Percentiles rank a stretch among this genome's conserved stretches.
phyloP scores from a whole-genome alignment of 192 early-diverging fungal species.

The Coemansia asiatica region DNA sequence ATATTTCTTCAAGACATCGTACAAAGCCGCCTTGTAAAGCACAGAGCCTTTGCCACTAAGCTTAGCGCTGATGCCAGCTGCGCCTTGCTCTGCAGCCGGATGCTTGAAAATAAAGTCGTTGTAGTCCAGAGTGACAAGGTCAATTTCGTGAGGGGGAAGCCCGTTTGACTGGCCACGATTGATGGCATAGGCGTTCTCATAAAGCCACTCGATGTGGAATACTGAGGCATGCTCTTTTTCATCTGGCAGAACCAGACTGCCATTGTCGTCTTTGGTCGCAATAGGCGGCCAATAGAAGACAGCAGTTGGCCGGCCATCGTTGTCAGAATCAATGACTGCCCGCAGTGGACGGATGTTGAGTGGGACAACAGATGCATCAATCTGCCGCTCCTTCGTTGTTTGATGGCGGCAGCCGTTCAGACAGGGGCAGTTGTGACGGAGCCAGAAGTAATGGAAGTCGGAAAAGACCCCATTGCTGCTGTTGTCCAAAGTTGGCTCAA shows the following conservation, averaged over 20 bases:
- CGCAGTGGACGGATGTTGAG: slow-evolving; percentile 49
- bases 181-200: slow-evolving; percentile 41
- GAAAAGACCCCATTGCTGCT: slow-evolving; percentile 16
- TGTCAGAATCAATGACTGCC: slow-evolving; percentile 11
- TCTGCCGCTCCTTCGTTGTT: slow-evolving; percentile 46
- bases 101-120: slow-evolving; percentile 12
- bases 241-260: slow-evolving; percentile 20
- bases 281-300: slow-evolving; percentile 46
- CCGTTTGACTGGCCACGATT: slow-evolving; percentile 29
- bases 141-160: slow-evolving; percentile 42
- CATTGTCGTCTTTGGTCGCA: slow-evolving; percentile 40
- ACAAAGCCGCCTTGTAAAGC: slow-evolving; percentile 32
- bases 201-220: slow-evolving; percentile 41
- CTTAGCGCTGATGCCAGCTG: background rate
- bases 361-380: slow-evolving; percentile 46
- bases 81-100: background rate
- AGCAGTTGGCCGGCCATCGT: slow-evolving; percentile 17
- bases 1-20: slow-evolving; percentile 34
- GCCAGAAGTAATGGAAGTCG: slow-evolving; percentile 58
- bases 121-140: slow-evolving; percentile 45
- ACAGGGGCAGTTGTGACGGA: slow-evolving; percentile 57
- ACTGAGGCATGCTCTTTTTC: slow-evolving; percentile 43
- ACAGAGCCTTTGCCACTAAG: slow-evolving; percentile 13
- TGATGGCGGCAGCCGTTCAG: slow-evolving; percentile 51
- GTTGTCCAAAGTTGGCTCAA: background rate